Percentiles rank a stretch among this genome's conserved stretches.
phyloP scores from a whole-genome alignment of 148 eudicot species.

The Bassia scoparia region DNA sequence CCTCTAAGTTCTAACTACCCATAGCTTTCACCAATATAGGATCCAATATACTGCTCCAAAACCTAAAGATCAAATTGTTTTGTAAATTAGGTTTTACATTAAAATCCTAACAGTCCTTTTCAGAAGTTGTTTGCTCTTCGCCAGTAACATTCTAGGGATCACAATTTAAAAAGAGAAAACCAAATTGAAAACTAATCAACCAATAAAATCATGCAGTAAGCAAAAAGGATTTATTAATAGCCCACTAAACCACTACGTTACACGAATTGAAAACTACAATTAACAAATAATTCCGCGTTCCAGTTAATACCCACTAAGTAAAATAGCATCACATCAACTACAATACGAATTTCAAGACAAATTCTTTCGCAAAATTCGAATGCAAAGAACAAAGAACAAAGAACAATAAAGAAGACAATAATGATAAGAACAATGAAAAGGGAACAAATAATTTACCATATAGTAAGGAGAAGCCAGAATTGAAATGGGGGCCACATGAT shows the following conservation, averaged over 20 bases:
- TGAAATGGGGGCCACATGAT: constrained; percentile 2
- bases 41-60: too few relatives aligned
- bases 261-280: not conserved
- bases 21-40: too few relatives aligned
- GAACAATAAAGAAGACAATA: not conserved
- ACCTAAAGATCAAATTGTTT: too few relatives aligned
- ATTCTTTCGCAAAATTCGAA: not conserved
- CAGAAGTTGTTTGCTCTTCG: too few relatives aligned
- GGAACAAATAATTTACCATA: not conserved
- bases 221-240: constrained; percentile 6
- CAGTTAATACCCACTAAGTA: constrained; percentile 19
- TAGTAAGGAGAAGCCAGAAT: not conserved
- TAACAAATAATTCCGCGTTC: constrained; percentile 5
- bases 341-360: not conserved
- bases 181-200: not conserved
- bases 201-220: not conserved
- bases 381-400: not conserved
- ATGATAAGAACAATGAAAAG: not conserved
- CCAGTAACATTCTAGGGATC: too few relatives aligned
- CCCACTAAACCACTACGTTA: not conserved
- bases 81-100: too few relatives aligned
- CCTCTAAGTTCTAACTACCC: too few relatives aligned
- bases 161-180: not conserved
- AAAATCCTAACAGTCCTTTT: too few relatives aligned
- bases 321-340: not conserved